Conservation (phyloP, 2,329 filamentous ascomycete species). For the Ilyonectria sp. region DNA sequence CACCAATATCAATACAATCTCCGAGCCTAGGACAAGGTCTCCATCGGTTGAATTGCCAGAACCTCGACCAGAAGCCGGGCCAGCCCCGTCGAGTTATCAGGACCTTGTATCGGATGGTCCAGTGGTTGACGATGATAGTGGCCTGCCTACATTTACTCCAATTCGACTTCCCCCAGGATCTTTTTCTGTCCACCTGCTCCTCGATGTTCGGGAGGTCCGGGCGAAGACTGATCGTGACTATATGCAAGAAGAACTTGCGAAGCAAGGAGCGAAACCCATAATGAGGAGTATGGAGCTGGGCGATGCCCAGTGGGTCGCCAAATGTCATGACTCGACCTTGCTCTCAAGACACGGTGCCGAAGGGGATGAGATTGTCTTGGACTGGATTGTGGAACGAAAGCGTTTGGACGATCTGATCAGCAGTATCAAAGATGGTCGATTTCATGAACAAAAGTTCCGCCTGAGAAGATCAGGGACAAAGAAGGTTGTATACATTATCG, state of each 20-base stretch:
- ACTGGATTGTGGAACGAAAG: conserved; percentile 87
- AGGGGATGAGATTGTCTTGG: conserved; percentile 80
- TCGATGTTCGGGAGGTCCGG: conserved; percentile 83
- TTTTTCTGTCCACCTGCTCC: conserved; percentile 80
- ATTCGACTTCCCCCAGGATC: conserved; percentile 74
- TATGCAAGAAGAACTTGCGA: conserved; percentile 79
- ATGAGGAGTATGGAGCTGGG: conserved; percentile 80
- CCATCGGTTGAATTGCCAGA: conserved; percentile 40
- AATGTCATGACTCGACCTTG: conserved; percentile 72
- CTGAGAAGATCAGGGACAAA: conserved; percentile 80
- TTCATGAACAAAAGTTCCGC: conserved; percentile 88
- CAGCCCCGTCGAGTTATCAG: conserved; percentile 49
- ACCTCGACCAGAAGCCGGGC: conserved; percentile 15
- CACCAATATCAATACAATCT: conserved; percentile 18
- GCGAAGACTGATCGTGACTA: conserved; percentile 83
- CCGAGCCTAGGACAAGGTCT: conserved; percentile 25
- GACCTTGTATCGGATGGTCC: conserved; percentile 60
- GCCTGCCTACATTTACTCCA: conserved; percentile 68
- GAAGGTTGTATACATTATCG: conserved; percentile 84
- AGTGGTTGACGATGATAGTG: conserved; percentile 46
- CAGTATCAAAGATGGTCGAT: conserved; percentile 87
- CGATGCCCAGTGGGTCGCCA: conserved; percentile 86
- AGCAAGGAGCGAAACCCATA: conserved; percentile 75
- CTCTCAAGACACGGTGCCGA: conserved; percentile 71
- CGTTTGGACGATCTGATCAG: conserved; percentile 84